Percentiles rank a stretch among this genome's conserved stretches.
Conservation (phyloP, 1,284 basidiomycete genomes). For the Ustilago bromivora region DNA sequence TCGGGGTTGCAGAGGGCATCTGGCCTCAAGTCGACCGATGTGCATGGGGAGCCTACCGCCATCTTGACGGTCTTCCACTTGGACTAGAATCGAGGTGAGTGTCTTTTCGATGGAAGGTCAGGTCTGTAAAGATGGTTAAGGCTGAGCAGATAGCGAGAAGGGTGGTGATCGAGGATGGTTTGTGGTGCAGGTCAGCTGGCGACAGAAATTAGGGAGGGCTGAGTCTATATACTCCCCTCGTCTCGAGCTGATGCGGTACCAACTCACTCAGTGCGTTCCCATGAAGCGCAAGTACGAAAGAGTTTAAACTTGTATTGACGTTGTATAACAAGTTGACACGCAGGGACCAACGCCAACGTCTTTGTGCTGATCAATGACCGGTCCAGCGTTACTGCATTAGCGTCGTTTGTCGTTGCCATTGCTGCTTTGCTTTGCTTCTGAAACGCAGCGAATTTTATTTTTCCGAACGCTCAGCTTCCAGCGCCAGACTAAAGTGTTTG, state of each 20-base stretch:
- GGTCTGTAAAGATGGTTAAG: not conserved
- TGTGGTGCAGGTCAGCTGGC: not conserved
- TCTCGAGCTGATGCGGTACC: no score
- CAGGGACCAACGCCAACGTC: no score
- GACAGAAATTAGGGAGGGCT: not conserved
- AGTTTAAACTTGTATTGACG: no score
- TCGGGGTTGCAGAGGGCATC: slow-evolving; percentile 28
- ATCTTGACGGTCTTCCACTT: not conserved
- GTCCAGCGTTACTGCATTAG: no score
- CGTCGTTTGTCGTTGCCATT: no score
- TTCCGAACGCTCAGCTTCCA: no score
- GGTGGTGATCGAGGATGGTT: not conserved
- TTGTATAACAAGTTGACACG: no score
- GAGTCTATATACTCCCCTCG: not conserved
- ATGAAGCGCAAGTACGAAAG: no score
- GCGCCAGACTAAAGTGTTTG: not conserved
- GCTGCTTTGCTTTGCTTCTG: no score
- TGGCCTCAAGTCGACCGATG: slow-evolving; percentile 19
- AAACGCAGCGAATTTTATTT: no score
- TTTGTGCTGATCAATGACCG: no score
- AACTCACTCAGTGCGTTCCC: no score
- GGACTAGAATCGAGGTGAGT: not conserved
- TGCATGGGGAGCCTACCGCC: slow-evolving; percentile 8
- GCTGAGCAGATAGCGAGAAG: not conserved
- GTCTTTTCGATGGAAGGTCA: not conserved